Evolutionary conservation across 225 moss, liverwort and hornwort genomes (phyloP).

Genomic region (Pseudoscleropodium purum): DNA sequence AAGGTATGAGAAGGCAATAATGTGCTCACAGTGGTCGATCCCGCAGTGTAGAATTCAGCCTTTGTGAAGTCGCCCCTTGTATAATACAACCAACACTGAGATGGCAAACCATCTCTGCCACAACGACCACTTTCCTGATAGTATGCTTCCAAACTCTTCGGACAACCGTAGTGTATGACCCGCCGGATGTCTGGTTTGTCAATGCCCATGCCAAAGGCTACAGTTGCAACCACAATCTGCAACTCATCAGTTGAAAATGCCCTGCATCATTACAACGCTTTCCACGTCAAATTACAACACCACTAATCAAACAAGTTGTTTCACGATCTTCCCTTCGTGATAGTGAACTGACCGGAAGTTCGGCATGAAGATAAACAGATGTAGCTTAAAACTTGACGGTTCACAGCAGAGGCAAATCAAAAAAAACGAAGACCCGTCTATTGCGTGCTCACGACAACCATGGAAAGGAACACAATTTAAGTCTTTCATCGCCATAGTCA

Average conservation of each 20-base stretch:
- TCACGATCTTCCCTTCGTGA: background rate
- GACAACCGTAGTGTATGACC: slow-evolving; percentile 93
- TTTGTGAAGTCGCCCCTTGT: slow-evolving; percentile 77
- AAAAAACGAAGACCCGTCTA: background rate
- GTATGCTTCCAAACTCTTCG: slow-evolving; percentile 89
- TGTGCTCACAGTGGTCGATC: slow-evolving; percentile 38
- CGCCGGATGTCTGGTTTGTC: slow-evolving; percentile 93
- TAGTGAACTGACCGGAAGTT: background rate
- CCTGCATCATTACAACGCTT: slow-evolving; percentile 32
- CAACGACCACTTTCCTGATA: slow-evolving; percentile 95
- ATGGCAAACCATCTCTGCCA: slow-evolving; percentile 72
- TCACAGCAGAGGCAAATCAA: background rate
- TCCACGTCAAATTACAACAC: background rate
- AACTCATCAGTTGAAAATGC: slow-evolving; percentile 74
- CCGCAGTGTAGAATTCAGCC: slow-evolving; percentile 64
- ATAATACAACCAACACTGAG: slow-evolving; percentile 80
- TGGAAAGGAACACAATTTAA: background rate
- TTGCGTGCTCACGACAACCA: background rate
- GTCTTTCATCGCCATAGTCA: background rate
- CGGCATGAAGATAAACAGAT: background rate
- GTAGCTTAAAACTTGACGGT: background rate
- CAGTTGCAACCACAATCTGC: slow-evolving; percentile 89
- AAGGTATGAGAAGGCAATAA: background rate
- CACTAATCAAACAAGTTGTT: background rate
- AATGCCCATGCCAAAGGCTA: slow-evolving; percentile 97